These are phyloP conservation scores for Thraustotheca clavata DNA, from an alignment of 352 stramenopile genomes.

Conservation along the genomic window DNA sequence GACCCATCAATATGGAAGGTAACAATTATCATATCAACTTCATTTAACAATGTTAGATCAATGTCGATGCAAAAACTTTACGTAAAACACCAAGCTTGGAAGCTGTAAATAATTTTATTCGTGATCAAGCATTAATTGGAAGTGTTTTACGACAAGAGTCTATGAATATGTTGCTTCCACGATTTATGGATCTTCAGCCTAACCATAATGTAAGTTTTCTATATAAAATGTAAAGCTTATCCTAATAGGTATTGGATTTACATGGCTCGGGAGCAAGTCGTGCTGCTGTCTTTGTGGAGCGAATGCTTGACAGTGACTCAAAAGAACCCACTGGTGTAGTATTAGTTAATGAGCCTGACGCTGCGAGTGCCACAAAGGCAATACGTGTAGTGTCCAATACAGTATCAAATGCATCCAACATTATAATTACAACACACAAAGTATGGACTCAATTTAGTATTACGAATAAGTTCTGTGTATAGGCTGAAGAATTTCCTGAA, in stretches of 20 bases:
- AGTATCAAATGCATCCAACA: conserved; percentile 35
- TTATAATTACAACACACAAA: conserved; percentile 65
- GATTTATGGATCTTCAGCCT: conserved; percentile 87
- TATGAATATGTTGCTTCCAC: conserved; percentile 91
- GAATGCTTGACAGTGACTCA: neutral
- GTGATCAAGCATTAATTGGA: conserved; percentile 77
- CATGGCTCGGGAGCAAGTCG: conserved; percentile 15
- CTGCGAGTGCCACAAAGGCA: conserved; percentile 38
- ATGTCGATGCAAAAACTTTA: conserved; percentile 68
- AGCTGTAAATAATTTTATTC: conserved; percentile 90
- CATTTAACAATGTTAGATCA: conserved; percentile 29
- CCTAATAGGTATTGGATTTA: conserved; percentile 11
- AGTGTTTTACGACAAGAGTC: conserved; percentile 93
- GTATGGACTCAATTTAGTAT: conserved; percentile 22
- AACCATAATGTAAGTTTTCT: conserved; percentile 48
- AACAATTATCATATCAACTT: neutral
- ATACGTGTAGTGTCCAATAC: conserved; percentile 47
- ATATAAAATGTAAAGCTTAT: neutral
- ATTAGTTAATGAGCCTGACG: conserved; percentile 70
- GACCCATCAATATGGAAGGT: conserved; percentile 70
- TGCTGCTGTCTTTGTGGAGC: conserved; percentile 7
- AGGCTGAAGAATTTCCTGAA: conserved; percentile 42
- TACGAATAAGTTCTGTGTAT: neutral
- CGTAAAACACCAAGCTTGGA: conserved; percentile 82
- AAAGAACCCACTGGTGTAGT: conserved; percentile 26